Base-by-base conservation (phyloP, 2,329 filamentous ascomycete species). In the Diaporthe citriasiana region DNA sequence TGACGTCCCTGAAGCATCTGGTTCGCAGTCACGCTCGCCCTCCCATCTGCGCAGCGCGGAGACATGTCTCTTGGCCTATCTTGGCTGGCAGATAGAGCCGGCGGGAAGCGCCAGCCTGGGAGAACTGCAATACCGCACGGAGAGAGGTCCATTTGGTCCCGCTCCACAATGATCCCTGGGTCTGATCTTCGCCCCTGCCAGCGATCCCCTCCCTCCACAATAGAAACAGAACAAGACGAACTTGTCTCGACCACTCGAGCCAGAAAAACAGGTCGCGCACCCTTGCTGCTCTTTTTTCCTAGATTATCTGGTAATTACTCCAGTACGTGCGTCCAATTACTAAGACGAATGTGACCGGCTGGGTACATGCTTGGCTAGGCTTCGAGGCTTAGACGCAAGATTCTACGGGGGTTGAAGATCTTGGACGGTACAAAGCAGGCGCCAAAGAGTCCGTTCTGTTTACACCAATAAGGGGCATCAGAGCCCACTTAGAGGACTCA, bases 81-180 rank as follows among this genome's bases (percentile, higher is more conserved):
- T 66, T 66, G 63, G 63, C 63, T 51, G 63, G 60, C 60, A 65
- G 60, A 65, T 50, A 47, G 45, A 66, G 45, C 38, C 63, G 30
- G n/a, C 45, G 22, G 19, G 45, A 51, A 66, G 45, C 45, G 45
- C 63, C 63, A 51, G 13, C 45, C 38, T 1, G 5, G 57, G 10
- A 25, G 19, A 50, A 42, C 57, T 13, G 57, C 22, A 51, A 35
- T 25, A 22, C 19, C 17, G 30, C 22, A 12, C 12, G 45, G 30
- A 66, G 60, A 66, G 33, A 50, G 60, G 60, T 25, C 30, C 7
- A 19, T 25, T 19, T 4, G 15, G 27, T 27, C 6, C 38, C 22
- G 60, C 22, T 25, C 60, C 42, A 66, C 60, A 51, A 66, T 51
- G 7, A 51, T 66, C 45, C 60, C 27, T 35, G 60, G 42, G 30